These are phyloP conservation scores for Bipolaris victoriae DNA, from an alignment of 2,329 filamentous ascomycete genomes.

Conservation along the genomic window DNA sequence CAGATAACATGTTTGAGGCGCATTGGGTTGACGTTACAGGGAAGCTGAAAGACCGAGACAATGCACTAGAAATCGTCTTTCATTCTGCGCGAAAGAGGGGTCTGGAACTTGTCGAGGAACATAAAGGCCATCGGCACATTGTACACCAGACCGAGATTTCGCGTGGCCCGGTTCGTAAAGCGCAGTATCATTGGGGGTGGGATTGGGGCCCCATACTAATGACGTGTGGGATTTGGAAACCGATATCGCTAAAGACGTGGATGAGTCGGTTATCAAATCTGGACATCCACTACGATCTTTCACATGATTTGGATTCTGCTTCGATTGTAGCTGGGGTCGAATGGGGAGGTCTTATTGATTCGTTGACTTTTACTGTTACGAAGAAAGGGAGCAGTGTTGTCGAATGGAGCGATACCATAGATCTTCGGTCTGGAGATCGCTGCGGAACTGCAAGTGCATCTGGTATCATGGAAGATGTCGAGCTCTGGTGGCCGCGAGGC, in stretches of 20 bases:
- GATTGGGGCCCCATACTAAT: conserved; percentile 58
- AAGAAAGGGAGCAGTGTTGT: background rate
- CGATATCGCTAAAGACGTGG: conserved; percentile 73
- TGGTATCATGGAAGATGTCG: conserved; percentile 58
- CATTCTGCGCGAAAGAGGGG: conserved; percentile 60
- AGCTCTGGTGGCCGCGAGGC: conserved; percentile 78
- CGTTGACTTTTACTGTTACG: conserved; percentile 1
- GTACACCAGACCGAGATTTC: conserved; percentile 52
- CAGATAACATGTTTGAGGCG: conserved; percentile 69
- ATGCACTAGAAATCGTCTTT: conserved; percentile 63
- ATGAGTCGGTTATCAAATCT: conserved; percentile 69
- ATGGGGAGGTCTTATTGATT: conserved; percentile 2
- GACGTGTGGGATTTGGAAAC: conserved; percentile 66
- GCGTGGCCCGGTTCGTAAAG: conserved; percentile 60
- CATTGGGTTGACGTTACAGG: conserved; percentile 60
- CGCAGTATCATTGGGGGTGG: conserved; percentile 59
- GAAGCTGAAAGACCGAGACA: conserved; percentile 54
- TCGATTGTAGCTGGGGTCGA: background rate
- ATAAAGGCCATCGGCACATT: conserved; percentile 61
- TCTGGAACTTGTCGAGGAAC: conserved; percentile 58
- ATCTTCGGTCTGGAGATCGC: conserved; percentile 15
- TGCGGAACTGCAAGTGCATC: conserved; percentile 44
- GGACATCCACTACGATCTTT: conserved; percentile 65
- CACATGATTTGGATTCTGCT: conserved; percentile 7
- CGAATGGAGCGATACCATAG: background rate